A percentile compares a stretch with the other conserved stretches of the same genome.
Conservation (phyloP, 345 rosid genomes). For the Aquilaria sinensis region DNA sequence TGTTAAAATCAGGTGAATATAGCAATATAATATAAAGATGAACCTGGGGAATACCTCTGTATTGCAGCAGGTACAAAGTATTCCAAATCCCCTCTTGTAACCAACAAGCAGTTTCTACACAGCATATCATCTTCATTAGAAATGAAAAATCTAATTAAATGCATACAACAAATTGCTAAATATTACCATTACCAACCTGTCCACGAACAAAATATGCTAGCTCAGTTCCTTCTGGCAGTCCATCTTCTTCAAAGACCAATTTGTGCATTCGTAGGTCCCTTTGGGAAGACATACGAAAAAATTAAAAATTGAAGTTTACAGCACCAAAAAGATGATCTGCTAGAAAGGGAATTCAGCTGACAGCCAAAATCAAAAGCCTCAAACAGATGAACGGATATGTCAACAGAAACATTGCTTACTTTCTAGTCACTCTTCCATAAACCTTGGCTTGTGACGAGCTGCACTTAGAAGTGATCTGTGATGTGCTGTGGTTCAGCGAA, state of each 20-base stretch:
- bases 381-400: background rate
- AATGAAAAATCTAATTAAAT: conserved; percentile 4
- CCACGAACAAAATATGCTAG: conserved; percentile 79
- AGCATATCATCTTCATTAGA: conserved; percentile 21
- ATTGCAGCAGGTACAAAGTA: conserved; percentile 79
- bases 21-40: conserved; percentile 9
- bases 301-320: conserved; percentile 7
- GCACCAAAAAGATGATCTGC: background rate
- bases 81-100: conserved; percentile 75
- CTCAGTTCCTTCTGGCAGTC: conserved; percentile 88
- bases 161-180: background rate
- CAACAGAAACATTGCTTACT: conserved; percentile 37
- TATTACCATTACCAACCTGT: conserved; percentile 36
- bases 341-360: background rate
- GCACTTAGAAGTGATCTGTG: conserved; percentile 17
- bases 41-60: conserved; percentile 43
- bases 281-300: conserved; percentile 13
- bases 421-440: conserved; percentile 70
- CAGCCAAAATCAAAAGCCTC: conserved; percentile 1
- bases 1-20: background rate
- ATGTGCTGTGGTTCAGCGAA: too few relatives aligned
- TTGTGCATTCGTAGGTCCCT: conserved; percentile 90
- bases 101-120: conserved; percentile 81
- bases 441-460: conserved; percentile 38
- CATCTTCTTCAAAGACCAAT: conserved; percentile 77